phyloP scores from a whole-genome alignment of 2,329 filamentous ascomycete species.

The Achaetomium macrosporum region DNA sequence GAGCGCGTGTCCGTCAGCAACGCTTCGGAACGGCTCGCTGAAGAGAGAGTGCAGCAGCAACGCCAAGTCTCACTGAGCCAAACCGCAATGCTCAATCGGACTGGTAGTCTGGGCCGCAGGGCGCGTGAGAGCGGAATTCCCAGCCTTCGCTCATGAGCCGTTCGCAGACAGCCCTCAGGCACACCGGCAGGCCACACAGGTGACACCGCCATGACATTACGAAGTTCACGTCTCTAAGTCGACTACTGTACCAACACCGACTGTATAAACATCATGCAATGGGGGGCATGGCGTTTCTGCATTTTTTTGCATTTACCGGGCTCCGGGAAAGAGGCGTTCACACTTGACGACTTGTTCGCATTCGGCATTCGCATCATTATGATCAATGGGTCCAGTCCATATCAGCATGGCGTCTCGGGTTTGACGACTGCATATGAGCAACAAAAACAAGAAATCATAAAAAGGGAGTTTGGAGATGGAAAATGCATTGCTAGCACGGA shows the following conservation, averaged over 20 bases:
- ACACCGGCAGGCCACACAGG: not conserved
- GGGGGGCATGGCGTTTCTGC: not conserved
- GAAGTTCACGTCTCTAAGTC: not conserved
- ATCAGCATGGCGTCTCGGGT: too few species aligned
- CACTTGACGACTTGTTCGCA: not conserved
- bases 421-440: not conserved
- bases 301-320: not conserved
- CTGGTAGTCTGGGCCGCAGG: constrained; percentile 36
- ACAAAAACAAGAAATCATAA: not conserved
- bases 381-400: not conserved
- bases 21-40: constrained; percentile 33
- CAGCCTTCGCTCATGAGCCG: constrained; percentile 4
- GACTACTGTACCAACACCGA: constrained; percentile 5
- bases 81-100: constrained; percentile 37
- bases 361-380: not conserved
- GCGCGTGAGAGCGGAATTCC: constrained; percentile 6
- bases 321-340: not conserved
- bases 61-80: constrained; percentile 42
- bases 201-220: not conserved
- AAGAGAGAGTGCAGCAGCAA: constrained; percentile 39
- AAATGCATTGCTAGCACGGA: too few species aligned
- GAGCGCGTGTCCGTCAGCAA: constrained; percentile 22
- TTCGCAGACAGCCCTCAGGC: too few species aligned
- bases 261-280: not conserved
- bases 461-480: too few species aligned